Percentiles rank a stretch among this genome's conserved stretches.
Conservation (phyloP, 23 red algal genomes). For the Gracilariopsis chorda region DNA sequence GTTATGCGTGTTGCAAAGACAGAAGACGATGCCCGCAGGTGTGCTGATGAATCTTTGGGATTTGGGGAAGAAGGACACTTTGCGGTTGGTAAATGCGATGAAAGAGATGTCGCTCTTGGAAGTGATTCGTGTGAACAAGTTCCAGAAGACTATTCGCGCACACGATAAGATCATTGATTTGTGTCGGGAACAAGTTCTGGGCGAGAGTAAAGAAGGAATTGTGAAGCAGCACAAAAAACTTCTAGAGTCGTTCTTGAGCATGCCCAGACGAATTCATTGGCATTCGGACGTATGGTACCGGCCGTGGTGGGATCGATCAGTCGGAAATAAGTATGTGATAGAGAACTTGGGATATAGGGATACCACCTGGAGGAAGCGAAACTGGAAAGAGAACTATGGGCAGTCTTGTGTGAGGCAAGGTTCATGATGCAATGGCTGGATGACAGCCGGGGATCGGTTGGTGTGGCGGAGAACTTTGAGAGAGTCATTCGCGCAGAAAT, state of each 20-base stretch:
- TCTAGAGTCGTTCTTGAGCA: neutral
- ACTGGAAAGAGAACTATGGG: neutral
- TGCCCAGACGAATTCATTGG: neutral
- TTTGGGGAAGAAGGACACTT: neutral
- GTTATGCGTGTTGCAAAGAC: neutral
- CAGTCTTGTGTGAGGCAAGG: neutral
- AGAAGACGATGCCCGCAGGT: neutral
- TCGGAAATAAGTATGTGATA: neutral
- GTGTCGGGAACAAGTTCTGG: neutral
- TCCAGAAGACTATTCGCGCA: neutral
- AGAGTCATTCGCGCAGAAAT: neutral
- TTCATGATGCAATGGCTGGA: neutral
- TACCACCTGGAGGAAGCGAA: neutral
- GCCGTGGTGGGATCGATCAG: neutral
- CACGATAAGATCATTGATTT: neutral
- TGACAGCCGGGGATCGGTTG: neutral
- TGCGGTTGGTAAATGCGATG: neutral
- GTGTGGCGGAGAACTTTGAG: neutral
- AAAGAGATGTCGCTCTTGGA: neutral
- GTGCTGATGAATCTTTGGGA: neutral
- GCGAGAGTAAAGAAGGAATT: neutral
- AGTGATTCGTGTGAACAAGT: neutral
- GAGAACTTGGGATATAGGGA: neutral
- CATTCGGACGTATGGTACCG: neutral
- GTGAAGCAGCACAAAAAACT: neutral